Evolutionary conservation across 129 eudicot species (phyloP).

Genomic region (Centrapalus pauciflorus): DNA sequence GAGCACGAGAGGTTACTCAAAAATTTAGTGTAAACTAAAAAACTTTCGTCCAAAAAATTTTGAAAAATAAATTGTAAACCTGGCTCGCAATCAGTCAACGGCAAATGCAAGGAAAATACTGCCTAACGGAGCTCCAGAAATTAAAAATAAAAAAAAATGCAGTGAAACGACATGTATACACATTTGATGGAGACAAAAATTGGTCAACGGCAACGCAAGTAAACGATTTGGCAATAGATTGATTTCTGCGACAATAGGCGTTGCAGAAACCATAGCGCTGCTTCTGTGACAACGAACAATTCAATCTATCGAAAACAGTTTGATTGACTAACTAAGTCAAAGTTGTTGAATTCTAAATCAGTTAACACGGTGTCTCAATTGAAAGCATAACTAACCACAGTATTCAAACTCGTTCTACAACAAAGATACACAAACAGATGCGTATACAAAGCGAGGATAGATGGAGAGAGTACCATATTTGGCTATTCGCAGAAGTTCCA

Average conservation of each 20-base stretch:
- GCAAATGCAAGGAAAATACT: no score
- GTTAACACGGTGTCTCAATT: neutral
- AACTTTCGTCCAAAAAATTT: no score
- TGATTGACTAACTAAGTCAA: conserved; percentile 11
- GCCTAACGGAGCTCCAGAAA: neutral
- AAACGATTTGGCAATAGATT: no score
- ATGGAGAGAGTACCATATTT: conserved; percentile 17
- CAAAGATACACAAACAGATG: neutral
- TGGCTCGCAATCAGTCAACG: no score
- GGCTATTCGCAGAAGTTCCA: neutral
- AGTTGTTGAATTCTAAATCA: neutral
- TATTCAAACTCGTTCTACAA: neutral
- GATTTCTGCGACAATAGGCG: neutral
- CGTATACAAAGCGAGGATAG: neutral
- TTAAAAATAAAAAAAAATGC: neutral
- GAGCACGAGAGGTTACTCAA: neutral
- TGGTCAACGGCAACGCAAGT: neutral
- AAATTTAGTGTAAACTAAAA: no score
- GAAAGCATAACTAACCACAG: neutral
- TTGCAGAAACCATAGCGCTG: neutral
- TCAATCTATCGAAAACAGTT: neutral
- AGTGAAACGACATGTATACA: neutral
- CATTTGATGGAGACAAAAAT: neutral
- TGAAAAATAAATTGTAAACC: no score
- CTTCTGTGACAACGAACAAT: neutral